Percentiles rank a stretch among this genome's conserved stretches.
Evolutionary conservation across 2,329 filamentous ascomycete genomes (phyloP).

Genomic region (Fusarium globosum): DNA sequence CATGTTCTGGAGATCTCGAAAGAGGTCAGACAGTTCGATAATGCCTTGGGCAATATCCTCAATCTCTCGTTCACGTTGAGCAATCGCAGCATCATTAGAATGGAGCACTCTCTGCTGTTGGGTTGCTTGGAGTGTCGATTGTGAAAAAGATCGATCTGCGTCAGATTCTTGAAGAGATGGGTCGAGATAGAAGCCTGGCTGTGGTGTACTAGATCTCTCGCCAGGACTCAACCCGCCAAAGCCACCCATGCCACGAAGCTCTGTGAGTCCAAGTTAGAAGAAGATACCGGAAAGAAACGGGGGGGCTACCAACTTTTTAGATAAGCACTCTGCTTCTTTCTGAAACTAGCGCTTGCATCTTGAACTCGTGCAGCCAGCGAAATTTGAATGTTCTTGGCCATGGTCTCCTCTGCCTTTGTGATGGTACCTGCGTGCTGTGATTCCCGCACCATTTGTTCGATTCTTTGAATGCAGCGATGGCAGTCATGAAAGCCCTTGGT

Average conservation of each 20-base stretch:
- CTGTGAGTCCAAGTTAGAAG: constrained; percentile 55
- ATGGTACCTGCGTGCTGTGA: constrained; percentile 78
- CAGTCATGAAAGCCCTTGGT: constrained; percentile 91
- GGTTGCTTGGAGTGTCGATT: constrained; percentile 86
- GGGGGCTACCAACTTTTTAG: constrained; percentile 76
- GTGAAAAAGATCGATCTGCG: constrained; percentile 90
- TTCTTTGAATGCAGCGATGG: constrained; percentile 86
- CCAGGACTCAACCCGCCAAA: constrained; percentile 60
- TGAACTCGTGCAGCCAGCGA: constrained; percentile 89
- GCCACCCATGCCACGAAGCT: constrained; percentile 78
- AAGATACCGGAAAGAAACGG: background rate
- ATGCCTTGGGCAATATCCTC: constrained; percentile 98
- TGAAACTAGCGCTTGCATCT: constrained; percentile 89
- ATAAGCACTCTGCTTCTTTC: constrained; percentile 98
- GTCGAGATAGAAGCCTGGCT: constrained; percentile 73
- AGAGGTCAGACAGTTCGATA: constrained; percentile 95
- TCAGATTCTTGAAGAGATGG: constrained; percentile 94
- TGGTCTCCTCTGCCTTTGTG: constrained; percentile 86
- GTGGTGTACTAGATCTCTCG: constrained; percentile 66
- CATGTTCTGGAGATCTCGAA: constrained; percentile 96
- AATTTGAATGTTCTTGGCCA: constrained; percentile 96
- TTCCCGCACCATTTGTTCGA: constrained; percentile 88
- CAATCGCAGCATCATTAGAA: constrained; percentile 85
- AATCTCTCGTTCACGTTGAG: constrained; percentile 94
- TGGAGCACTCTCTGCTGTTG: constrained; percentile 73